phyloP scores from a whole-genome alignment of 208 protist species.

The Lotmaria passim region DNA sequence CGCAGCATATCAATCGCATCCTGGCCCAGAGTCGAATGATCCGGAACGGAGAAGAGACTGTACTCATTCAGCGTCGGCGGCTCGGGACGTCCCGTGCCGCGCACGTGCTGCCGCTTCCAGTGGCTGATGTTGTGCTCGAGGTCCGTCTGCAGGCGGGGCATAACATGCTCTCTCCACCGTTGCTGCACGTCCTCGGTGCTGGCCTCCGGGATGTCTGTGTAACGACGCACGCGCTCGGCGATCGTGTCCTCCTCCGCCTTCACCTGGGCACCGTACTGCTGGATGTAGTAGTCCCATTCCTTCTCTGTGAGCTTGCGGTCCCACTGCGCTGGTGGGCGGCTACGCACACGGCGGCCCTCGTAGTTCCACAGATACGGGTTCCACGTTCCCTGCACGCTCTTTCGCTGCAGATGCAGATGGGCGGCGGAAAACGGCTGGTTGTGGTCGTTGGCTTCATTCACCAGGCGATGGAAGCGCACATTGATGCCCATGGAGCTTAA shows the following conservation, averaged over 20 bases:
- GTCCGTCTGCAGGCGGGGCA: constrained; percentile 78
- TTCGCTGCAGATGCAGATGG: constrained; percentile 69
- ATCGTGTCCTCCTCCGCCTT: constrained; percentile 81
- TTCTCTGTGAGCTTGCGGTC: constrained; percentile 71
- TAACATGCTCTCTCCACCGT: constrained; percentile 78
- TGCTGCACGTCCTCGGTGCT: constrained; percentile 71
- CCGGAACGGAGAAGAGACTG: constrained; percentile 75
- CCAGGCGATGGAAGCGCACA: constrained; percentile 66
- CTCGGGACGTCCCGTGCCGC: constrained; percentile 31
- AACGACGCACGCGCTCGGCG: constrained; percentile 43
- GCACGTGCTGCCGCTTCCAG: constrained; percentile 63
- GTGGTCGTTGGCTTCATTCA: constrained; percentile 83
- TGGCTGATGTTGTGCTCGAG: constrained; percentile 74
- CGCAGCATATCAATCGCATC: constrained; percentile 85
- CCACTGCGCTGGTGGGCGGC: constrained; percentile 52
- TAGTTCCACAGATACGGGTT: constrained; percentile 85
- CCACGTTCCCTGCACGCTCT: constrained; percentile 81
- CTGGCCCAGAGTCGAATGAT: constrained; percentile 72
- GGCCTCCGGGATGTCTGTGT: constrained; percentile 62
- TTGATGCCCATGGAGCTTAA: constrained; percentile 83
- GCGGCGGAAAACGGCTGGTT: constrained; percentile 63
- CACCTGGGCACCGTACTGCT: constrained; percentile 80
- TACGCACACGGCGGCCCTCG: constrained; percentile 49
- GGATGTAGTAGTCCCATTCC: constrained; percentile 82
- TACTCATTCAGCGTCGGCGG: constrained; percentile 69